Evolutionary conservation across 345 rosid genomes (phyloP).

Genomic region (Aquilaria malaccensis): DNA sequence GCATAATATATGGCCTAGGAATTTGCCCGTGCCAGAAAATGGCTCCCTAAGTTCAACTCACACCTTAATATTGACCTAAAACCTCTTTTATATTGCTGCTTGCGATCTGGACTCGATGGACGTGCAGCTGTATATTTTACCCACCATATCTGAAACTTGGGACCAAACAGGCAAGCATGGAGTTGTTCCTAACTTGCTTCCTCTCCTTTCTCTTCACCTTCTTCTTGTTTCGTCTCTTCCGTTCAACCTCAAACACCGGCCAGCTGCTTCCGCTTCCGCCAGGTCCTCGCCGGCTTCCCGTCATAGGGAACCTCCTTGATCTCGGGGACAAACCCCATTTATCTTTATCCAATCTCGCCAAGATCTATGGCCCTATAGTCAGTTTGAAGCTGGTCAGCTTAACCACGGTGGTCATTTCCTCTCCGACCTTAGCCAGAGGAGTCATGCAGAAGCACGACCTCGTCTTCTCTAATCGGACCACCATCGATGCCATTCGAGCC

Average conservation of each 20-base stretch:
- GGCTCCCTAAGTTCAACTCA: too few species aligned
- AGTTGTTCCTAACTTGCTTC: too few species aligned
- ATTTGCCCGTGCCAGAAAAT: too few species aligned
- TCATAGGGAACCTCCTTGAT: constrained; percentile 35
- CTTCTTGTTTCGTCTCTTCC: background rate
- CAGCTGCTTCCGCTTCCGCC: constrained; percentile 16
- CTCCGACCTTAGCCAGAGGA: constrained; percentile 30
- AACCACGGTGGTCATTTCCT: constrained; percentile 33
- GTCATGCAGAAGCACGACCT: constrained; percentile 35
- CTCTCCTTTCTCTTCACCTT: too few species aligned
- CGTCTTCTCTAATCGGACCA: constrained; percentile 21
- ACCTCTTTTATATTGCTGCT: too few species aligned
- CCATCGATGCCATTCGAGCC: constrained; percentile 27
- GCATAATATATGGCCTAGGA: too few species aligned
- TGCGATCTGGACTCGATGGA: too few species aligned
- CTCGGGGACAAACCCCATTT: constrained; percentile 33
- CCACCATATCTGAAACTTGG: too few species aligned
- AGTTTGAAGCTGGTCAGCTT: constrained; percentile 29
- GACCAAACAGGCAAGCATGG: too few species aligned
- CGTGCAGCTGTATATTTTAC: too few species aligned
- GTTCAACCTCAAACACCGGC: too few species aligned
- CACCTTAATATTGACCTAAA: too few species aligned
- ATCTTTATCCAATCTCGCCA: constrained; percentile 30
- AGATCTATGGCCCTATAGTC: constrained; percentile 35
- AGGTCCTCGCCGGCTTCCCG: constrained; percentile 31